Evolutionary conservation across 140 eudicot species (phyloP).

Genomic region (Stevia rebaudiana): DNA sequence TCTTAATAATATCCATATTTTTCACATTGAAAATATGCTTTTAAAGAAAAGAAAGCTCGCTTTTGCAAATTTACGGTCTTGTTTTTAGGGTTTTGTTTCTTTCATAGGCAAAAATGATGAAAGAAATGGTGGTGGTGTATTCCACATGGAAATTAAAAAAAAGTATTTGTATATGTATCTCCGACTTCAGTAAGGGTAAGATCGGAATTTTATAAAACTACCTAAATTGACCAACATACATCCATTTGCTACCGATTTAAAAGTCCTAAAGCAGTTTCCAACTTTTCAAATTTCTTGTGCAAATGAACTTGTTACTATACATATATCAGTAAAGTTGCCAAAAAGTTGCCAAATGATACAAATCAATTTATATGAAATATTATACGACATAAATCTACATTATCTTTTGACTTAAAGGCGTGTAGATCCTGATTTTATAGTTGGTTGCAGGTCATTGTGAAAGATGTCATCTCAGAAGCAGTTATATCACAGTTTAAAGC

Average conservation of each 20-base stretch:
- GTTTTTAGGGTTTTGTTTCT: not conserved
- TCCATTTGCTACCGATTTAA: not conserved
- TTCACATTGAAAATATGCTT: not conserved
- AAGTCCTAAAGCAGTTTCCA: slow-evolving; percentile 3
- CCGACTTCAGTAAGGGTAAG: not conserved
- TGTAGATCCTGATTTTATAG: slow-evolving; percentile 3
- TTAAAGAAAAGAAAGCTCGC: not conserved
- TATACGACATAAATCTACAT: not conserved
- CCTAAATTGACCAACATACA: not conserved
- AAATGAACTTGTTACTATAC: not conserved
- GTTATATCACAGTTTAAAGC: slow-evolving; percentile 60
- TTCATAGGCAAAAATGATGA: not conserved
- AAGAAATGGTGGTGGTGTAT: not conserved
- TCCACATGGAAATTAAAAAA: not conserved
- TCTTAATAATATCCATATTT: not conserved
- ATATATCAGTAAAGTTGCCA: not conserved
- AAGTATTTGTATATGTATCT: not conserved
- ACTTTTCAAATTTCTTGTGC: not conserved
- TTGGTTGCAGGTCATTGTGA: slow-evolving; percentile 51
- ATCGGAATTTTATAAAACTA: not conserved
- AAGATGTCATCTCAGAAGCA: slow-evolving; percentile 42
- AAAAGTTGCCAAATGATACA: no score
- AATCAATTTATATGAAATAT: not conserved
- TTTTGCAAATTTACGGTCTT: not conserved
- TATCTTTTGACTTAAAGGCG: slow-evolving; percentile 10